Base-by-base conservation (phyloP, 305 asterid genomes). In the Solanum chacoense region DNA sequence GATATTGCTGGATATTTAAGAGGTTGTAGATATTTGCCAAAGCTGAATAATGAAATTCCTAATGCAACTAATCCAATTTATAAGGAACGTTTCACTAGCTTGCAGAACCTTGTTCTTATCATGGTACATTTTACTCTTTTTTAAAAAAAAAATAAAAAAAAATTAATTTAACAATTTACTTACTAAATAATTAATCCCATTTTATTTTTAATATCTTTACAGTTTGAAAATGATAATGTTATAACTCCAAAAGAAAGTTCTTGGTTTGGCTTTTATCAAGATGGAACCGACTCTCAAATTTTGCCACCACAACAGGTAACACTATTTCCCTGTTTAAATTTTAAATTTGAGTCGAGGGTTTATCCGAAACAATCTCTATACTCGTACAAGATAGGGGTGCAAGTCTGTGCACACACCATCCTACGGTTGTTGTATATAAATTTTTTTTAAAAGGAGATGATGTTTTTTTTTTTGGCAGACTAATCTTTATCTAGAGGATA, bases 401-500 rank as follows among this genome's bases (percentile, higher is more conserved):
- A 65, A 9, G 3, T 0, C 11, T 59, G 0, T 1, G 13, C 1
- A 63, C 29, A n/a, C 1, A 0, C 3, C 65, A 50, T 16, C 4
- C 65, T 65, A n/a, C 14, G 7, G 20, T 11, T 26, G 77, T 71
- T 71, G 35, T 26, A 74, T 74, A 28, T n/a, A 6, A 40, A 73
- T 14, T 6, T n/a, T 6, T 6, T 34, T 34, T 1, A 1, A 12
- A 26, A 29, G 9, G 20, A 76, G 22, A n/a, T 18, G 11, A n/a
- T 24, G n/a, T 59, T 55, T 45, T 42, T 55, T 34, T 10, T 65
- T 38, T 88, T 80, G 76, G 88, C 90, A 92, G 93, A 91, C 93
- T 3, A 36, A 90, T 72, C 91, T 92, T 32, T 93, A 92, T 45
- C n/a, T 35, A 1, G 94, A 93, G 90, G 95, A 93, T 59, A 90